Evolutionary conservation across 768 basidiomycete species (phyloP).

Genomic region (Russula emetica): DNA sequence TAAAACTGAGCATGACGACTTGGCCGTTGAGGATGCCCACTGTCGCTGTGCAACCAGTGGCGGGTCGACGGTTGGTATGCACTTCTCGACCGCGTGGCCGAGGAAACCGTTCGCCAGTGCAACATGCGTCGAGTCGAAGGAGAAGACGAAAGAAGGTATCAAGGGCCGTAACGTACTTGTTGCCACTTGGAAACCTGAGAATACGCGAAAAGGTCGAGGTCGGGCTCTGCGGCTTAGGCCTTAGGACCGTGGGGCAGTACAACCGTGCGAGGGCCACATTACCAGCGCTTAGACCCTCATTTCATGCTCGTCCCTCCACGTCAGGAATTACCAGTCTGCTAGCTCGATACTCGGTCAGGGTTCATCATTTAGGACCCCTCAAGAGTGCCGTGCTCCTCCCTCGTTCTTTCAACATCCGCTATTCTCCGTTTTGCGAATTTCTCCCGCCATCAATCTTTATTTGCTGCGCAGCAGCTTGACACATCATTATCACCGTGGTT

Average conservation of each 20-base stretch:
- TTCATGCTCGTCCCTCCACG: neutral
- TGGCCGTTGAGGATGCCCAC: slow-evolving; percentile 21
- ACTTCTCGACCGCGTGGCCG: neutral
- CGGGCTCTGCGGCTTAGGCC: neutral
- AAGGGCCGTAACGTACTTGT: neutral
- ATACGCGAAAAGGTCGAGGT: neutral
- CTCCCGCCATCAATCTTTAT: neutral
- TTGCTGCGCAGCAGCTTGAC: slow-evolving; percentile 15
- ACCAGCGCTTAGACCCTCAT: neutral
- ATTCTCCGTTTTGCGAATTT: neutral
- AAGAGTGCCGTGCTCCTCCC: no score
- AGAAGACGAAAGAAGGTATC: neutral
- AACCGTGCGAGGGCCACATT: no score
- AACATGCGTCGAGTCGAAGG: neutral
- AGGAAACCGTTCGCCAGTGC: neutral
- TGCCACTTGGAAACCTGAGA: neutral
- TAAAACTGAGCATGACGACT: slow-evolving; percentile 66
- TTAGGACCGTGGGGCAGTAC: no score
- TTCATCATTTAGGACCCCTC: neutral
- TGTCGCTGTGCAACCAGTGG: slow-evolving; percentile 26
- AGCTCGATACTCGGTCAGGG: neutral
- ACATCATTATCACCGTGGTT: neutral
- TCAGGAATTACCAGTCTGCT: neutral
- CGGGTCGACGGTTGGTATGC: slow-evolving; percentile 1
- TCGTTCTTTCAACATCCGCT: neutral